Base-by-base conservation (phyloP, 139 green algal genomes). In the Eudorina sp. region DNA sequence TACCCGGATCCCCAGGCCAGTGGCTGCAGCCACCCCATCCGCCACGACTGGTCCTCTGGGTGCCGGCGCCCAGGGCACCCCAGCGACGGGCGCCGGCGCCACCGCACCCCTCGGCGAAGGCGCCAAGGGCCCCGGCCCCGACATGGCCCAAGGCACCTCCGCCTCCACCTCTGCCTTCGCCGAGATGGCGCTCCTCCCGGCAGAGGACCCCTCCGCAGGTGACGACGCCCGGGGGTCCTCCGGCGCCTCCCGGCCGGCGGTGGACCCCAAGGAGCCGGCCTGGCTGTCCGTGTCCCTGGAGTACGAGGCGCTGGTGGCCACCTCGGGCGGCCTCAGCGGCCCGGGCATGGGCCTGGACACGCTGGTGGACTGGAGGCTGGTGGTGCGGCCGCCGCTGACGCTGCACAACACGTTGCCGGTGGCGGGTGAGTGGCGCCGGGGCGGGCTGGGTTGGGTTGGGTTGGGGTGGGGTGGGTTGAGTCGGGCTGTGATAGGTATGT, bases 361-460 rank as follows among this genome's bases (percentile, higher is more conserved):
- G 14, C 43, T 94, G 43, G 82, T 86, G 3, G 96, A 99, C 90
- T 98, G 96, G 96, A 86, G 89, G 11, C 74, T 98, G 7, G 88
- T 92, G 21, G 91, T 94, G 36, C 87, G 88, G 0, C 92, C 97
- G 6, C 96, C 97, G 4, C 88, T 99, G 58, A 80, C 92, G 3
- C 76, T 99, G 2, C 89, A 93, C 58, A 98, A 98, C 90, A 89
- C 93, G 83, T 92, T 99, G 70, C 97, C 97, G 29, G 86, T 97
- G 41, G 73, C 70, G 38, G 70, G 70, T 89, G 46, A 18, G 51
- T 27, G 43, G n/a, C n/a, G n/a, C n/a, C n/a, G n/a, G n/a, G n/a
- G n/a, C n/a, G n/a, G n/a, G n/a, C n/a, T n/a, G n/a, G n/a, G n/a
- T n/a, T n/a, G n/a, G n/a, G n/a, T n/a, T n/a, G n/a, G n/a, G n/a